These are phyloP conservation scores for Colletotrichum noveboracense DNA, from an alignment of 2,329 filamentous ascomycete species.

Conservation along the genomic window DNA sequence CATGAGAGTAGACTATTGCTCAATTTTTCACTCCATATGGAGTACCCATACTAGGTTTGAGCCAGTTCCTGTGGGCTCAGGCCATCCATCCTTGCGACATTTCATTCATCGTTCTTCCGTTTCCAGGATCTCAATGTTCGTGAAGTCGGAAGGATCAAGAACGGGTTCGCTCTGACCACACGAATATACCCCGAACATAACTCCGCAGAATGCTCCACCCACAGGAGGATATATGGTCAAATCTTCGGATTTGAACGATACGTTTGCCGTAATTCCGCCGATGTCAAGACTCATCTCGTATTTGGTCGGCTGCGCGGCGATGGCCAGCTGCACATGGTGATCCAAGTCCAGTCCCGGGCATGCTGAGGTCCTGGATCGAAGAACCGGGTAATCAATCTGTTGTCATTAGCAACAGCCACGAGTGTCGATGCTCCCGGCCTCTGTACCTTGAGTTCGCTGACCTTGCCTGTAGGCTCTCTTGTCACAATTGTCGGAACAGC, in stretches of 20 bases:
- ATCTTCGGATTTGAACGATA: slow-evolving; percentile 19
- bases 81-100: not conserved
- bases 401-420: not conserved
- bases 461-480: slow-evolving; percentile 26
- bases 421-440: not conserved
- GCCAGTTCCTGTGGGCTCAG: not conserved
- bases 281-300: slow-evolving; percentile 25
- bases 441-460: slow-evolving; percentile 25
- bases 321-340: slow-evolving; percentile 12
- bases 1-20: not conserved
- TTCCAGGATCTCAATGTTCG: slow-evolving; percentile 22
- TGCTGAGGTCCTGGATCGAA: not conserved
- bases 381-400: slow-evolving; percentile 2
- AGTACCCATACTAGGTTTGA: not conserved
- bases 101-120: not conserved
- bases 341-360: not conserved
- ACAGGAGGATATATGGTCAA: slow-evolving; percentile 32
- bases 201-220: slow-evolving; percentile 33
- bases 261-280: not conserved
- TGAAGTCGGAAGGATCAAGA: slow-evolving; percentile 34
- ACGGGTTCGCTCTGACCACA: slow-evolving; percentile 33
- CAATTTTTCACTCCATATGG: not conserved
- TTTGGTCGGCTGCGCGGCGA: slow-evolving; percentile 20
- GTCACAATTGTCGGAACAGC: slow-evolving; percentile 15
- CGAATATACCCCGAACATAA: slow-evolving; percentile 35